Conservation (phyloP, 1,139 yeast species). For the Geotrichum citri-aurantii region DNA sequence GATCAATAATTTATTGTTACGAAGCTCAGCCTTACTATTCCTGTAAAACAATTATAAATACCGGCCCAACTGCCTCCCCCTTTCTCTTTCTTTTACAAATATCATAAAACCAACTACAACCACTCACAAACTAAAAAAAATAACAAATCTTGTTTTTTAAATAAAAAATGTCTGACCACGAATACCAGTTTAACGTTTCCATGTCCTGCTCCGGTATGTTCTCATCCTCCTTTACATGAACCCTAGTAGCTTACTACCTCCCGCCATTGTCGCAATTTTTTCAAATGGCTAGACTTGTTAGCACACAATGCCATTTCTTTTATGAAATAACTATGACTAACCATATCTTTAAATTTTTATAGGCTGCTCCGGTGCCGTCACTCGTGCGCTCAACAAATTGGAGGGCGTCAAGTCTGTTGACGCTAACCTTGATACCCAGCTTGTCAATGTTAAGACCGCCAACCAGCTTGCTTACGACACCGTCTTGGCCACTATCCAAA, state of each 20-base stretch:
- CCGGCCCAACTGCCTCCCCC: not conserved
- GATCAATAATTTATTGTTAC: too few species aligned
- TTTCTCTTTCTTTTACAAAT: not conserved
- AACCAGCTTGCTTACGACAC: slow-evolving; percentile 59
- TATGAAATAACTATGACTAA: too few species aligned
- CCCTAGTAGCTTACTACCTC: not conserved
- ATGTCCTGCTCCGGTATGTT: slow-evolving; percentile 67
- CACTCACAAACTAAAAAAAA: not conserved
- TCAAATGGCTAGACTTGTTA: too few species aligned
- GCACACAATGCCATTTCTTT: too few species aligned
- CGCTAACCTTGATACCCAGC: slow-evolving; percentile 72
- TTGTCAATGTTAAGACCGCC: slow-evolving; percentile 69
- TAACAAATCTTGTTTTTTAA: not conserved
- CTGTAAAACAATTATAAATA: not conserved
- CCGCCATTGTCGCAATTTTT: not conserved
- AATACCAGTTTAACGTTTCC: slow-evolving; percentile 69
- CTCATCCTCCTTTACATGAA: not conserved
- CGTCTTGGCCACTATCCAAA: slow-evolving; percentile 70
- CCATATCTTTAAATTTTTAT: too few species aligned
- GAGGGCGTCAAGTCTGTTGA: slow-evolving; percentile 67
- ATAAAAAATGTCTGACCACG: slow-evolving; percentile 43
- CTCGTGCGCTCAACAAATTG: slow-evolving; percentile 64
- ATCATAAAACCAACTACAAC: too few species aligned
- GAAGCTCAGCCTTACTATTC: too few species aligned
- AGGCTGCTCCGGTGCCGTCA: slow-evolving; percentile 85